Evolutionary conservation across 1,139 yeast genomes (phyloP).

Genomic region (Magnusiomyces starmeri): DNA sequence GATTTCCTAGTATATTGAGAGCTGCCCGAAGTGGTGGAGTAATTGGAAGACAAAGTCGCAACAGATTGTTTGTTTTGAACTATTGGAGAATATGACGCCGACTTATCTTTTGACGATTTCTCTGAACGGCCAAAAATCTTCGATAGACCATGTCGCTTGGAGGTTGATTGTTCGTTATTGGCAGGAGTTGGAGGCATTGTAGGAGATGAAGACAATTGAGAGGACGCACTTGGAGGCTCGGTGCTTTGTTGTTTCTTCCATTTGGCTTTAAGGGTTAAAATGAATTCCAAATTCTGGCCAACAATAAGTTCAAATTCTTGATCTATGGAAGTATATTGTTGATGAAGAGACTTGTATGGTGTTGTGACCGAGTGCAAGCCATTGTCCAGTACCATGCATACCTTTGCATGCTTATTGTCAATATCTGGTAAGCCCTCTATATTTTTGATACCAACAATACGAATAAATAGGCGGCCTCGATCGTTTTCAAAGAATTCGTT

Average conservation of each 20-base stretch:
- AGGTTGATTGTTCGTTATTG: not conserved
- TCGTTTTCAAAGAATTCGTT: conserved; percentile 39
- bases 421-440: conserved; percentile 49
- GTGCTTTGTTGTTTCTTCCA: conserved; percentile 34
- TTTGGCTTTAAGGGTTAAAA: conserved; percentile 62
- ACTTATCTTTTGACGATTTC: not conserved
- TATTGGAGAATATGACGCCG: not conserved
- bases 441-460: conserved; percentile 53
- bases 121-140: conserved; percentile 15
- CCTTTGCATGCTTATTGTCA: conserved; percentile 49
- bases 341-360: conserved; percentile 46
- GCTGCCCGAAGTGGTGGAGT: not conserved
- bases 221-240: not conserved
- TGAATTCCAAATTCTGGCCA: conserved; percentile 55
- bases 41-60: not conserved
- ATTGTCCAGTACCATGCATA: conserved; percentile 73
- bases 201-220: not conserved
- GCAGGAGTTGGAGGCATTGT: conserved; percentile 5
- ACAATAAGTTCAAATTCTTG: conserved; percentile 85
- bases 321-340: conserved; percentile 43
- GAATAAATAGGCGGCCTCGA: conserved; percentile 66
- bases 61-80: not conserved
- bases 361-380: conserved; percentile 84
- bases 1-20: not conserved
- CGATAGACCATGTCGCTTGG: conserved; percentile 12